Evolutionary conservation across 805 yeast genomes (phyloP), one percentile per base, ranked within the genome.

Genomic region (Trichomonascus vanleenenianus): DNA sequence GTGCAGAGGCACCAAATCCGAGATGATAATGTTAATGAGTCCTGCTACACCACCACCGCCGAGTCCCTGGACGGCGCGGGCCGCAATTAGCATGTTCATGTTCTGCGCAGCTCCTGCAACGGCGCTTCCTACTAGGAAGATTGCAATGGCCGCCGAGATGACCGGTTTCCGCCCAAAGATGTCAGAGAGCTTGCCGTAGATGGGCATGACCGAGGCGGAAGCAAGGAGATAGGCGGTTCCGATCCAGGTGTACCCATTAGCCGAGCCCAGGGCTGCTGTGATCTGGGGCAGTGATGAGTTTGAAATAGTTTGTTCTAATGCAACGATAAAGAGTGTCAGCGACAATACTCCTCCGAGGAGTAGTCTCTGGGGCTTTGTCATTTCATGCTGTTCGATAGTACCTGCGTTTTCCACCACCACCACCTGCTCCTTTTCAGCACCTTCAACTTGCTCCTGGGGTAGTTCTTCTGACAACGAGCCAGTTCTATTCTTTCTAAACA

Each of bases 31-130:
- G 47, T 72, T 65, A 6, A 70, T 72, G 60, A 77, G 63, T 1
- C 78, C 64, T 52, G 75, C 79, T 33, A 81, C 70, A 20, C 82
- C 81, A 33, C 83, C 79, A 11, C 80, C 85, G n/a, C 87, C 88
- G 31, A 78, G 56, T 42, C 88, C 88, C 45, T 78, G 78, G 11
- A 81, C 61, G 7, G 76, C 79, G 58, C 87, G 65, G 1, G 84
- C 86, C 2, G 76, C 85, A 49, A 81, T 81, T 37, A 81, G 62
- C 74, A 75, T 73, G 52, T 72, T 66, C 78, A 81, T 80, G 18
- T 37, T 42, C 22, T 19, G 43, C 34, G 50, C 40, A 18, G 52
- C 51, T 1, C 81, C 87, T 42, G 71, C 65, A 5, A 72, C 43
- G 4, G 68, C 52, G 44, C 72, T 68, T 10, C 75, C 75, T 7